Percentiles rank a stretch among this genome's conserved stretches.
These are phyloP conservation scores for Glarea lozoyensis DNA, from an alignment of 495 filamentous ascomycete species.

Conservation along the genomic window DNA sequence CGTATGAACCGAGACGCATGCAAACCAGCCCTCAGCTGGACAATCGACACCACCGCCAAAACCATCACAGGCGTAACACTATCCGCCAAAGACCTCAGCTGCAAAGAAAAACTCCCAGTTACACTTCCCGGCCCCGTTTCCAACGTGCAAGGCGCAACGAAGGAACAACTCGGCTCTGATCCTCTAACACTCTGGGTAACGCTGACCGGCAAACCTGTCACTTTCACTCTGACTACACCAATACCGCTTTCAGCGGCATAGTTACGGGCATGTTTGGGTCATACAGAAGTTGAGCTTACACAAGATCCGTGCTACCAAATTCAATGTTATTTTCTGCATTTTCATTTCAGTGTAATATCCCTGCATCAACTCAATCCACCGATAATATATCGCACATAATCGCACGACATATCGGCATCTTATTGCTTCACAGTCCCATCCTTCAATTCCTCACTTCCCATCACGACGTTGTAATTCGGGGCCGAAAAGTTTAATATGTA, in stretches of 20 bases:
- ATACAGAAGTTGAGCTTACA: too few species aligned
- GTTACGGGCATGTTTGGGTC: too few species aligned
- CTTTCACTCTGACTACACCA: constrained; percentile 16
- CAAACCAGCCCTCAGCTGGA: constrained; percentile 40
- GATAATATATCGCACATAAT: too few species aligned
- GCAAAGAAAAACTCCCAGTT: constrained; percentile 44
- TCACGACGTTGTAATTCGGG: too few species aligned
- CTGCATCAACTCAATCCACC: too few species aligned
- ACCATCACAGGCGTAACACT: constrained; percentile 44
- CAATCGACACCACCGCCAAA: constrained; percentile 25
- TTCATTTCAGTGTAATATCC: too few species aligned
- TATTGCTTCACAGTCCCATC: too few species aligned
- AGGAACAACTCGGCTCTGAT: constrained; percentile 48
- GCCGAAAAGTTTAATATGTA: too few species aligned
- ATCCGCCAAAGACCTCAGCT: constrained; percentile 39
- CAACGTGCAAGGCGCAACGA: constrained; percentile 28
- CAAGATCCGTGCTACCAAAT: too few species aligned
- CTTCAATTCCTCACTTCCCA: too few species aligned
- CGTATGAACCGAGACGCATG: constrained; percentile 48
- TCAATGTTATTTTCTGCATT: too few species aligned
- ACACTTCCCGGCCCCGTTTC: constrained; percentile 39
- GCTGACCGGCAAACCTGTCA: constrained; percentile 43
- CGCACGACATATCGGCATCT: too few species aligned
- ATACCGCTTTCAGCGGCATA: neutral
- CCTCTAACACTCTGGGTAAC: constrained; percentile 50